phyloP scores from a whole-genome alignment of 176 grass and related monocot species.

The Echinochloa phyllopogon region DNA sequence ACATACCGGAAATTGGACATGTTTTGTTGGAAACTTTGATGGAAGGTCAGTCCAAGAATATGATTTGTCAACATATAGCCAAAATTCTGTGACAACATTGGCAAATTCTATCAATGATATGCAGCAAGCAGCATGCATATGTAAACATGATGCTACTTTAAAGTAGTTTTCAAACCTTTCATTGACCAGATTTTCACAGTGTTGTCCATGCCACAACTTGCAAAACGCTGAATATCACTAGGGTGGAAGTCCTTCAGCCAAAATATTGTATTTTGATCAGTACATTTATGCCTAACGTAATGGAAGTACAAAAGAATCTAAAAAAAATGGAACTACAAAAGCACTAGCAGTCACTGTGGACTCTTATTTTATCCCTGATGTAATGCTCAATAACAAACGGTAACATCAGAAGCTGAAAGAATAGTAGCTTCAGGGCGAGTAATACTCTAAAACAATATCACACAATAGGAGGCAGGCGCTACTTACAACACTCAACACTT shows the following conservation, averaged over 20 bases:
- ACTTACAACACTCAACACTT: slow-evolving; percentile 99
- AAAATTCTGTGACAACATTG: slow-evolving; percentile 66
- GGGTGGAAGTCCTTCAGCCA: slow-evolving; percentile 86
- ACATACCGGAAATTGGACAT: slow-evolving; percentile 88
- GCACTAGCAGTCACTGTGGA: background rate
- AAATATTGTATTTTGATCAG: slow-evolving; percentile 4
- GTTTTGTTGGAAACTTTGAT: slow-evolving; percentile 98
- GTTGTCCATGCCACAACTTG: slow-evolving; percentile 99
- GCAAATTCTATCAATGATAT: slow-evolving; percentile 28
- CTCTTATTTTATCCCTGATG: background rate
- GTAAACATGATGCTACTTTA: slow-evolving; percentile 3
- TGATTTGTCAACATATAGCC: slow-evolving; percentile 96
- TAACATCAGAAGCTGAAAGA: background rate
- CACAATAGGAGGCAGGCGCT: slow-evolving; percentile 13
- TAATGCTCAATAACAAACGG: slow-evolving; percentile 20
- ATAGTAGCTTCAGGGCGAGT: background rate
- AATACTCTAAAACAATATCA: background rate
- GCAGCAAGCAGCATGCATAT: slow-evolving; percentile 19
- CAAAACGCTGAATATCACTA: slow-evolving; percentile 87
- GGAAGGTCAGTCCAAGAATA: slow-evolving; percentile 96
- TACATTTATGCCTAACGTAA: slow-evolving; percentile 20
- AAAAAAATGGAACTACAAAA: background rate
- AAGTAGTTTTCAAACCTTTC: slow-evolving; percentile 67
- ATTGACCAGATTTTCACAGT: slow-evolving; percentile 99
- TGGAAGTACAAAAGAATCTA: too few relatives aligned